Evolutionary conservation across 2,329 filamentous ascomycete genomes (phyloP).

Genomic region (Phyllosticta ampelicida): DNA sequence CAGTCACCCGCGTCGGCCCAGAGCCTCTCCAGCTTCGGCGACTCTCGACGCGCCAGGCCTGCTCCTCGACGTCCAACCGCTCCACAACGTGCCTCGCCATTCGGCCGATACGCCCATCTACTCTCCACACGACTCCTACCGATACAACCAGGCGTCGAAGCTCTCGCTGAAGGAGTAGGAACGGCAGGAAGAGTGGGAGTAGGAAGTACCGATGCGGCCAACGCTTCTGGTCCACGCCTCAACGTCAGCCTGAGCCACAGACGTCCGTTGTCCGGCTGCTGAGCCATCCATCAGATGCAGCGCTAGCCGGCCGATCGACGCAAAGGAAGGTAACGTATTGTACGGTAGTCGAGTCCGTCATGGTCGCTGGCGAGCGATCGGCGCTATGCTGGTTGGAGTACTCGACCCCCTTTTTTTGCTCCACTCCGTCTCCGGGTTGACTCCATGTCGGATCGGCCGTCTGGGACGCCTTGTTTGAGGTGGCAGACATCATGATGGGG

Average conservation of each 20-base stretch:
- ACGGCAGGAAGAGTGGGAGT: too few species aligned
- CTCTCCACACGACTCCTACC: too few species aligned
- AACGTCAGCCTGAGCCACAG: not conserved
- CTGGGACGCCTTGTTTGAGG: not conserved
- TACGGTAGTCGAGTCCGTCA: not conserved
- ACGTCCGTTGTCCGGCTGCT: not conserved
- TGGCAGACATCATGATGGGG: not conserved
- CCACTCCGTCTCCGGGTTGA: not conserved
- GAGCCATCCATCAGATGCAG: not conserved
- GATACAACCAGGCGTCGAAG: too few species aligned
- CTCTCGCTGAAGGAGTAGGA: too few species aligned
- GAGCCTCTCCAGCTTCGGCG: not conserved
- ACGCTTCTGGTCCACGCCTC: not conserved
- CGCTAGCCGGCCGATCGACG: not conserved
- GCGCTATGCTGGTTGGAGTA: not conserved
- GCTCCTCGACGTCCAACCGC: not conserved
- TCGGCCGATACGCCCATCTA: not conserved
- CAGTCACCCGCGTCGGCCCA: not conserved
- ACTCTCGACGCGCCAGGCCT: not conserved
- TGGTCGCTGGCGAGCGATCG: not conserved
- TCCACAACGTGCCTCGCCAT: not conserved
- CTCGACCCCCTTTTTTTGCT: not conserved
- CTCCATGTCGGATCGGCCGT: not conserved
- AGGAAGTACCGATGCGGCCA: not conserved
- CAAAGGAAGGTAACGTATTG: not conserved